phyloP scores from a whole-genome alignment of 2,329 filamentous ascomycete genomes.

The Verruconis gallopava region DNA sequence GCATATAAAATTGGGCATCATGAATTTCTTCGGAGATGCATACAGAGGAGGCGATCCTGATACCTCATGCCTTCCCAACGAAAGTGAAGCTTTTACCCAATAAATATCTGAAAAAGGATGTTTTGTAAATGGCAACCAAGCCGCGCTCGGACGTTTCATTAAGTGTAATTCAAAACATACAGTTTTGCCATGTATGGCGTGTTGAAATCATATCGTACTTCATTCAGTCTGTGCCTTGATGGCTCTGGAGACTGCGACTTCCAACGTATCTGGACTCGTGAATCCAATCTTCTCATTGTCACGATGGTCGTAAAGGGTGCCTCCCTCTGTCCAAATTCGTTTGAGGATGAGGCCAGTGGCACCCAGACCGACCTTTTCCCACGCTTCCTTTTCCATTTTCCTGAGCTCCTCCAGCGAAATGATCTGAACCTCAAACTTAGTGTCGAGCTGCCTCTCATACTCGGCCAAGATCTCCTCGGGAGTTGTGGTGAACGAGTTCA shows the following conservation, averaged over 20 bases:
- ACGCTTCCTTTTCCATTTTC: constrained; percentile 45
- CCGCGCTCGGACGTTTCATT: no score
- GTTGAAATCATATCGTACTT: no score
- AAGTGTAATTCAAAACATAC: no score
- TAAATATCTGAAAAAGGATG: no score
- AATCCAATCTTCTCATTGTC: constrained; percentile 41
- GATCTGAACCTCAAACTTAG: constrained; percentile 42
- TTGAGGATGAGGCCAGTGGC: constrained; percentile 48
- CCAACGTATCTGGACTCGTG: background rate
- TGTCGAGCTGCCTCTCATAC: constrained; percentile 52
- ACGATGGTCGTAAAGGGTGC: constrained; percentile 52
- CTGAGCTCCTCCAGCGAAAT: constrained; percentile 42
- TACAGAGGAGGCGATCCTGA: no score
- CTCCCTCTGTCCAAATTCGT: constrained; percentile 60
- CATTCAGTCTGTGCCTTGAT: constrained; percentile 9
- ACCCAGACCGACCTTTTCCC: constrained; percentile 37
- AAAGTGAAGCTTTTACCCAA: no score
- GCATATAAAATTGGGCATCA: no score
- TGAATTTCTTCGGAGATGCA: no score
- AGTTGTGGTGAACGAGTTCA: constrained; percentile 59
- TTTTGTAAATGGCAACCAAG: no score
- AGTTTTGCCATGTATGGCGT: no score
- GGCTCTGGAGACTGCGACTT: constrained; percentile 5
- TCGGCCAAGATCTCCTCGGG: constrained; percentile 50
- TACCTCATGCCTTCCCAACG: no score